These are phyloP conservation scores for Cystobasidiaceae sp. DNA, from an alignment of 1,284 basidiomycete species.

Conservation along the genomic window DNA sequence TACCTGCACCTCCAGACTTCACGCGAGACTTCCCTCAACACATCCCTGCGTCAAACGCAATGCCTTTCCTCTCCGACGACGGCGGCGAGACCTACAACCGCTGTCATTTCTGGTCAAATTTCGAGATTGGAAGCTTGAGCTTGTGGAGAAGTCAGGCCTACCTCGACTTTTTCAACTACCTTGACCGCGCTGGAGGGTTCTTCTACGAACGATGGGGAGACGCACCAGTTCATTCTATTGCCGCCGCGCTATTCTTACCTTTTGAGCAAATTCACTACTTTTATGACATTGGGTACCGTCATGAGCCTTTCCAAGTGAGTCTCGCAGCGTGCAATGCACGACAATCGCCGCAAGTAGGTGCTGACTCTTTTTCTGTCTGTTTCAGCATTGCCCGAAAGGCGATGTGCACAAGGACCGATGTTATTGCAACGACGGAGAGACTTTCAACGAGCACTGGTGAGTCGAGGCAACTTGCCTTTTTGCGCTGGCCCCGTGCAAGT, in stretches of 20 bases:
- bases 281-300: constrained; percentile 38
- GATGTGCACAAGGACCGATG: constrained; percentile 23
- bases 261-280: constrained; percentile 37
- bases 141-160: constrained; percentile 77
- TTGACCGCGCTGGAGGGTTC: constrained; percentile 74
- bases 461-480: background rate
- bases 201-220: constrained; percentile 63
- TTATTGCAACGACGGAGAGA: constrained; percentile 25
- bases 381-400: constrained; percentile 19
- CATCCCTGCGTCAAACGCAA: constrained; percentile 63
- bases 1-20: constrained; percentile 55
- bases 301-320: constrained; percentile 26
- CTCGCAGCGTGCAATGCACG: too few relatives aligned
- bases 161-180: constrained; percentile 62
- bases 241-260: constrained; percentile 62
- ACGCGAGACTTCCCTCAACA: constrained; percentile 62
- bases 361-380: background rate
- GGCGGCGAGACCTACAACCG: constrained; percentile 65
- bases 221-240: constrained; percentile 78
- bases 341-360: too few relatives aligned
- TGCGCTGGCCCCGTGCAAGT: background rate
- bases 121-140: constrained; percentile 66
- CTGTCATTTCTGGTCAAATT: constrained; percentile 58
- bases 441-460: constrained; percentile 28
- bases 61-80: constrained; percentile 70